phyloP scores from a whole-genome alignment of 140 eudicot genomes.

The Ambrosia hybrid region DNA sequence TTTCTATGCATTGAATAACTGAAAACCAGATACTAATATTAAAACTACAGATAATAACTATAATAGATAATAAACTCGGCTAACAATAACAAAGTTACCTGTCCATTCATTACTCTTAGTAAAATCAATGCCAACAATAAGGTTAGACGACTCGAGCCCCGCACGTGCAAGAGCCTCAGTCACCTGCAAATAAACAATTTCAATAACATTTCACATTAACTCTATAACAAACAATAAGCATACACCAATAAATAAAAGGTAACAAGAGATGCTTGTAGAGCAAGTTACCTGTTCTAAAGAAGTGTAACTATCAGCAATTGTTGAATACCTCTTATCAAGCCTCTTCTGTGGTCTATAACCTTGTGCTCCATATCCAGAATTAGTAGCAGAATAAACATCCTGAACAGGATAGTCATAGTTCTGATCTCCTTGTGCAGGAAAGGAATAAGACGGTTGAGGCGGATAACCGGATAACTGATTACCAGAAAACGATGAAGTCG shows the following conservation, averaged over 20 bases:
- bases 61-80: no score
- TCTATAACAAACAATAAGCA: conserved; percentile 4
- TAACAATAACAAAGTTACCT: conserved; percentile 37
- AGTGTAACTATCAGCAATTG: conserved; percentile 72
- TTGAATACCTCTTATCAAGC: conserved; percentile 74
- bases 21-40: no score
- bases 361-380: conserved; percentile 24
- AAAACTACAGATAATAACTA: no score
- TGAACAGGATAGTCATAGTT: conserved; percentile 28
- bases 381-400: no score
- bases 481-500: no score
- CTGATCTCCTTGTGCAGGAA: conserved; percentile 38
- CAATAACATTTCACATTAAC: not conserved
- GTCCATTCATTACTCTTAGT: conserved; percentile 99
- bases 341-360: conserved; percentile 50
- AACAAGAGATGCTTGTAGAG: not conserved
- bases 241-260: not conserved
- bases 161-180: conserved; percentile 84
- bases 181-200: conserved; percentile 49
- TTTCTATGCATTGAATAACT: no score
- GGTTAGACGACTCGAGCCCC: conserved; percentile 97
- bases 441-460: conserved; percentile 38
- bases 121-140: conserved; percentile 91
- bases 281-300: conserved; percentile 78
- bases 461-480: no score